Evolutionary conservation across 202 grass and related monocot genomes (phyloP).

Genomic region (Zizania palustris): DNA sequence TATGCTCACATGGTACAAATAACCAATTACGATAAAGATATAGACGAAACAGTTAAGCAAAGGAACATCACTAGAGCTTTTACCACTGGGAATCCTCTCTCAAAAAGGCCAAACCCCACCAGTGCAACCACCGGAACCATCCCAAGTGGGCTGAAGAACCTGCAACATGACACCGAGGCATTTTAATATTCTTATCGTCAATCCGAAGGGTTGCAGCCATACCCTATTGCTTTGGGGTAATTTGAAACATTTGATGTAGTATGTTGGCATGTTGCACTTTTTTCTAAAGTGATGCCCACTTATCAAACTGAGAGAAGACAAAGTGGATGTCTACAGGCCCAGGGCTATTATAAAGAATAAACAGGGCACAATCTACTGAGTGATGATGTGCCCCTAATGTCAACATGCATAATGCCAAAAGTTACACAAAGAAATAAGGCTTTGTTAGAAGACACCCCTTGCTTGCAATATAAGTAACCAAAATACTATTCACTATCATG

Average conservation of each 20-base stretch:
- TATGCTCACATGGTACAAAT: constrained; percentile 10
- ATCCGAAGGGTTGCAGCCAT: constrained; percentile 19
- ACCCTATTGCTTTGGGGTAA: constrained; percentile 31
- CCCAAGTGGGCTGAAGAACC: constrained; percentile 90
- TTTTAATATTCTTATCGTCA: constrained; percentile 35
- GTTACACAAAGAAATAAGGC: constrained; percentile 3
- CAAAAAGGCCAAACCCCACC: constrained; percentile 76
- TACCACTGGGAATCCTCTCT: constrained; percentile 96
- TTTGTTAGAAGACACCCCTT: constrained; percentile 1
- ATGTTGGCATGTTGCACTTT: constrained; percentile 16
- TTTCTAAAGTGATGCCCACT: constrained; percentile 34
- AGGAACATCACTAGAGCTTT: constrained; percentile 14
- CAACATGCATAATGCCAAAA: constrained; percentile 29
- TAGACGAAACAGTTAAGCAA: background rate
- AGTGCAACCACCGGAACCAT: constrained; percentile 86
- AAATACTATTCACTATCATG: constrained; percentile 17
- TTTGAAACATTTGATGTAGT: background rate
- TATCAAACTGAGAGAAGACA: constrained; percentile 20
- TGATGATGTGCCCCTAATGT: constrained; percentile 14
- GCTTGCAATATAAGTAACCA: constrained; percentile 14
- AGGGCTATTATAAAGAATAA: constrained; percentile 24
- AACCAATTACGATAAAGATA: background rate
- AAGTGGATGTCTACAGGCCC: constrained; percentile 15
- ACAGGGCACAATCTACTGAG: constrained; percentile 10
- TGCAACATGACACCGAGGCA: constrained; percentile 41